Base-by-base conservation (phyloP, 2,329 filamentous ascomycete species). In the Paraconiothyrium sp. region DNA sequence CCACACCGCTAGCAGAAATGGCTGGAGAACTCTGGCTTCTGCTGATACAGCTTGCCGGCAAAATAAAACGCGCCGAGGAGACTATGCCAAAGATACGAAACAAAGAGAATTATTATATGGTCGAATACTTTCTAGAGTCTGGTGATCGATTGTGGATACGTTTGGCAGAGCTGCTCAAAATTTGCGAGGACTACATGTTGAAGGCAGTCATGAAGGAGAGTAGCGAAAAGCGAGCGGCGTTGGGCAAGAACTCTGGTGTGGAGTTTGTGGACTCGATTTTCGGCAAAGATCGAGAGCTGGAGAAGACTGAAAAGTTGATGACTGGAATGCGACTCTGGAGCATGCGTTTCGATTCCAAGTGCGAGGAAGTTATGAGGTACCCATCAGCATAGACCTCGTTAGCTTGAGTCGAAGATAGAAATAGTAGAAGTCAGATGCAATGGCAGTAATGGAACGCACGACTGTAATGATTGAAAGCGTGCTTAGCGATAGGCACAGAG, bases 201-300 rank as follows among this genome's bases (percentile, higher is more conserved):
- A 93, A 92, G 83, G 92, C 91, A 46, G 90, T 90, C 70, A 94
- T 92, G 85, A 77, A 78, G 63, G 86, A 92, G 79, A 85, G 84
- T 68, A 77, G 79, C 43, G 89, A 89, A 79, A 88, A 89, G 61
- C 81, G 86, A 39, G 81, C 88, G 55, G 64, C 89, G 89, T 77
- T 98, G 79, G 94, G 94, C 76, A 94, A 93, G 84, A 94, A 93
- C 78, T 92, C 93, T 57, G 95, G 95, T 54, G 90, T 91, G 70
- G 94, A 97, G 83, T 98, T 99, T 73, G 94, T 99, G 73, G 91
- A 97, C 78, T 94, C 93, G 54, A 92, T 99, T 71, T 98, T 98
- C 72, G 94, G 94, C 67, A 90, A 91, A 65, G 94, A 98, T 75
- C 88, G 93, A 65, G 92, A 97, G 81, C 85, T 97, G 58, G 90